These are phyloP conservation scores for Leishmania major DNA, from an alignment of 208 protist genomes.

Conservation along the genomic window DNA sequence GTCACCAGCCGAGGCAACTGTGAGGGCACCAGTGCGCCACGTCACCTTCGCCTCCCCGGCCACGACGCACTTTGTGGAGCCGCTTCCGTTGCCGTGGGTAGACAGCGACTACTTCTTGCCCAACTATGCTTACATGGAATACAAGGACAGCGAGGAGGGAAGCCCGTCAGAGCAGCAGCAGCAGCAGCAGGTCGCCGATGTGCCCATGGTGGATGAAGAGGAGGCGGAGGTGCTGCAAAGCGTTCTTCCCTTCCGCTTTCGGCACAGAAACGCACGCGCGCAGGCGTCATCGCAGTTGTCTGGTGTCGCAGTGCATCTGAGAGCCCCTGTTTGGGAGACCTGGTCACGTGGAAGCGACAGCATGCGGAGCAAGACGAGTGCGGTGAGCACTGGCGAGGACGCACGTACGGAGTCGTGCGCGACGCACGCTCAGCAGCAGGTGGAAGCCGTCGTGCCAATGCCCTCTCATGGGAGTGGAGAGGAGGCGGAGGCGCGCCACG, in stretches of 20 bases:
- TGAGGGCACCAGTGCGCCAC: neutral
- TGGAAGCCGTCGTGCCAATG: neutral
- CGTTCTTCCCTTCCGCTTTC: slow-evolving; percentile 29
- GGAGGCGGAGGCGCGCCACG: neutral
- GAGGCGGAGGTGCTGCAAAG: slow-evolving; percentile 16
- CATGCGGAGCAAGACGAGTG: neutral
- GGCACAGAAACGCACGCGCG: slow-evolving; percentile 1
- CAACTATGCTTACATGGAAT: slow-evolving; percentile 31
- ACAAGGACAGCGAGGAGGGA: slow-evolving; percentile 4
- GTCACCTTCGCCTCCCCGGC: slow-evolving; percentile 8
- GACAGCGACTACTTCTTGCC: slow-evolving; percentile 22
- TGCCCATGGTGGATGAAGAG: neutral
- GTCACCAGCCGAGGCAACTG: neutral
- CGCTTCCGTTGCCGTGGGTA: slow-evolving; percentile 24
- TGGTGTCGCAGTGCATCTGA: neutral
- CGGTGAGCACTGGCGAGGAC: neutral
- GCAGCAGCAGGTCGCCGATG: neutral
- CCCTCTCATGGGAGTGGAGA: neutral
- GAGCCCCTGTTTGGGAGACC: slow-evolving; percentile 7
- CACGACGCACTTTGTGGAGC: slow-evolving; percentile 18
- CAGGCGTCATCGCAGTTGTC: slow-evolving; percentile 7
- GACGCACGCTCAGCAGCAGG: neutral
- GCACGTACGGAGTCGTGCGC: neutral
- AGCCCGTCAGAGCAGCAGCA: neutral
- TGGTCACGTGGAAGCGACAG: slow-evolving; percentile 14